phyloP scores from a whole-genome alignment of 2,329 filamentous ascomycete genomes.

The Aureobasidium sp. region DNA sequence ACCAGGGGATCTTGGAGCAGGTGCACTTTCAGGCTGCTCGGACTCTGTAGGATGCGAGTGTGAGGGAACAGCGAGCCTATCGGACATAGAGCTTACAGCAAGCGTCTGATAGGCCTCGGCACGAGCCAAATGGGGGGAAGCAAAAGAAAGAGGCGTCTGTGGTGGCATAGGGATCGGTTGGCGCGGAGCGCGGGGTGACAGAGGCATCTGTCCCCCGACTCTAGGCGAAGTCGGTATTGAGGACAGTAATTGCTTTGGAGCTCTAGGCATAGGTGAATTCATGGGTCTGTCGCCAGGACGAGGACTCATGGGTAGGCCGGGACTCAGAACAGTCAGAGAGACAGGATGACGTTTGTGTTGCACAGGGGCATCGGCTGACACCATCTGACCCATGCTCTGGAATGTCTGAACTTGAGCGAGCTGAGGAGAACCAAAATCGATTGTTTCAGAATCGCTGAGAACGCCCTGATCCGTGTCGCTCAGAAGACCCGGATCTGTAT shows the following conservation, averaged over 20 bases:
- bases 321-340: slow-evolving; percentile 40
- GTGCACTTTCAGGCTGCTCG: not conserved
- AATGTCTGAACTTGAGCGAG: slow-evolving; percentile 19
- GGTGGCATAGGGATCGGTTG: slow-evolving; percentile 67
- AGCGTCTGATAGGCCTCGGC: slow-evolving; percentile 31
- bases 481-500: slow-evolving; percentile 2
- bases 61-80: slow-evolving; percentile 21
- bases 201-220: slow-evolving; percentile 45
- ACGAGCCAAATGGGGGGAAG: slow-evolving; percentile 42
- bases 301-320: slow-evolving; percentile 58
- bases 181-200: slow-evolving; percentile 67
- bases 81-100: slow-evolving; percentile 18
- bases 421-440: slow-evolving; percentile 17
- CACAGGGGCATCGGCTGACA: slow-evolving; percentile 9
- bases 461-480: slow-evolving; percentile 8
- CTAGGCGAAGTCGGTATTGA: slow-evolving; percentile 64
- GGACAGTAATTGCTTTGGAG: slow-evolving; percentile 48
- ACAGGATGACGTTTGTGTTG: slow-evolving; percentile 11
- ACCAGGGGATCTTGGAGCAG: slow-evolving; percentile 25
- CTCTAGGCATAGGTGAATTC: slow-evolving; percentile 52
- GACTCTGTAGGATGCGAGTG: slow-evolving; percentile 6
- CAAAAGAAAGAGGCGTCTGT: slow-evolving; percentile 59
- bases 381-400: slow-evolving; percentile 18
- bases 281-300: slow-evolving; percentile 54
- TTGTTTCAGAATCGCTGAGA: slow-evolving; percentile 11